Conservation (phyloP, 108 stramenopile species). For the Licmophora abbreviata region DNA sequence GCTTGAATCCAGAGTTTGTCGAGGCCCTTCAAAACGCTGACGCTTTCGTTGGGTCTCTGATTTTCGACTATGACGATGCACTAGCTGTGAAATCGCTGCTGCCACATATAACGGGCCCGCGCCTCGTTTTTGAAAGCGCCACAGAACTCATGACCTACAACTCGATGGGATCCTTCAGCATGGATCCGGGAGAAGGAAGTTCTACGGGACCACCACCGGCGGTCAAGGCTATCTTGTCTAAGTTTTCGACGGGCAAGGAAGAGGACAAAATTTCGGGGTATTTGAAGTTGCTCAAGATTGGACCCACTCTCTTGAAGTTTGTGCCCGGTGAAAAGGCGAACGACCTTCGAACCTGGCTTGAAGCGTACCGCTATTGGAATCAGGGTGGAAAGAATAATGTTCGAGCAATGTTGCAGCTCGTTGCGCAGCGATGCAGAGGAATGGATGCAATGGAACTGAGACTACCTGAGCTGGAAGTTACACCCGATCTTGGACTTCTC, state of each 20-base stretch:
- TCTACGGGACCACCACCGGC: conserved; percentile 68
- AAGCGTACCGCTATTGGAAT: conserved; percentile 85
- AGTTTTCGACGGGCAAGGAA: conserved; percentile 73
- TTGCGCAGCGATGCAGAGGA: conserved; percentile 17
- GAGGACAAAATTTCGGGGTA: conserved; percentile 80
- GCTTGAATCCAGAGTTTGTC: conserved; percentile 31
- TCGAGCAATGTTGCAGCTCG: conserved; percentile 41
- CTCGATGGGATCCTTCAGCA: conserved; percentile 59
- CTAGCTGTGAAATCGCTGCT: conserved; percentile 27
- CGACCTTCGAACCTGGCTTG: conserved; percentile 77
- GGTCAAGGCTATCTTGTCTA: conserved; percentile 66
- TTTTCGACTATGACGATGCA: conserved; percentile 76
- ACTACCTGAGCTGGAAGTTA: conserved; percentile 47
- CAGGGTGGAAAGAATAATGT: conserved; percentile 62
- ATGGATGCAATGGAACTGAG: conserved; percentile 11
- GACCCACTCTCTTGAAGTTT: conserved; percentile 69
- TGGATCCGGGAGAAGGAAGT: conserved; percentile 24
- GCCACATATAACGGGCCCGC: conserved; percentile 32
- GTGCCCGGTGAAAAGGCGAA: conserved; percentile 81
- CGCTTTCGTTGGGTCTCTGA: conserved; percentile 64
- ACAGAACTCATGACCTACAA: conserved; percentile 78
- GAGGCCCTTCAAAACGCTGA: conserved; percentile 62
- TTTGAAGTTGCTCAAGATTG: conserved; percentile 75
- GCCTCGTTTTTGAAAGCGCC: conserved; percentile 79
- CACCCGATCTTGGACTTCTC: conserved; percentile 71